phyloP scores from a whole-genome alignment of 192 early-diverging fungal genomes.

The Chytriomyces hyalinus region DNA sequence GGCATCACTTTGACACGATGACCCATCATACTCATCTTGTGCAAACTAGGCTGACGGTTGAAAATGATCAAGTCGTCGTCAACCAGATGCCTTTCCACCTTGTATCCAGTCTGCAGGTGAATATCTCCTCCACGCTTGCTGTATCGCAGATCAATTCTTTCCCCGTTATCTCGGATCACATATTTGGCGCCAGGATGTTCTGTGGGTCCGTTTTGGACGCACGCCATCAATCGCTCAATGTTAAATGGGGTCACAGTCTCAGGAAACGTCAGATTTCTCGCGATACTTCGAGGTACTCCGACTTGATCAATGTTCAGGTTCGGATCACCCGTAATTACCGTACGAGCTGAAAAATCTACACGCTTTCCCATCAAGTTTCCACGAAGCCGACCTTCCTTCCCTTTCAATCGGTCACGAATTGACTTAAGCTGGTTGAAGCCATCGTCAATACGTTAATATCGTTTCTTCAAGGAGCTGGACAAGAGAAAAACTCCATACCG shows the following conservation, averaged over 20 bases:
- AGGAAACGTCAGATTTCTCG: conserved; percentile 94
- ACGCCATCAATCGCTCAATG: conserved; percentile 83
- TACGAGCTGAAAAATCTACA: conserved; percentile 98
- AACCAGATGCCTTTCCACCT: conserved; percentile 93
- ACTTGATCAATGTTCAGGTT: conserved; percentile 98
- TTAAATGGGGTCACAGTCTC: conserved; percentile 98
- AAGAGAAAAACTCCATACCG: conserved; percentile 57
- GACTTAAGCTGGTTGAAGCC: conserved; percentile 73
- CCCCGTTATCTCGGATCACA: conserved; percentile 92
- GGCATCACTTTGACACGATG: conserved; percentile 97
- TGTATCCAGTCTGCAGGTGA: conserved; percentile 87
- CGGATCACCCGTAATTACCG: conserved; percentile 98
- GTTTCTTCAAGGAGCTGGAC: not conserved
- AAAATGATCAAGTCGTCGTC: conserved; percentile 97
- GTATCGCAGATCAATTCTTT: conserved; percentile 89
- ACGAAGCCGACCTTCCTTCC: conserved; percentile 98
- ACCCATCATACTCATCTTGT: conserved; percentile 99
- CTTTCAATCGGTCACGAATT: conserved; percentile 95
- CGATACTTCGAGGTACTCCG: conserved; percentile 96
- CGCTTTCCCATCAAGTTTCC: conserved; percentile 99
- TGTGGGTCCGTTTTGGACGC: conserved; percentile 88
- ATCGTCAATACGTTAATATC: not conserved
- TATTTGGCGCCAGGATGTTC: conserved; percentile 98
- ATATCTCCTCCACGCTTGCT: conserved; percentile 84
- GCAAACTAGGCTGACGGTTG: conserved; percentile 98